phyloP scores from a whole-genome alignment of 176 grass and related monocot genomes.

The Carex littledalei region DNA sequence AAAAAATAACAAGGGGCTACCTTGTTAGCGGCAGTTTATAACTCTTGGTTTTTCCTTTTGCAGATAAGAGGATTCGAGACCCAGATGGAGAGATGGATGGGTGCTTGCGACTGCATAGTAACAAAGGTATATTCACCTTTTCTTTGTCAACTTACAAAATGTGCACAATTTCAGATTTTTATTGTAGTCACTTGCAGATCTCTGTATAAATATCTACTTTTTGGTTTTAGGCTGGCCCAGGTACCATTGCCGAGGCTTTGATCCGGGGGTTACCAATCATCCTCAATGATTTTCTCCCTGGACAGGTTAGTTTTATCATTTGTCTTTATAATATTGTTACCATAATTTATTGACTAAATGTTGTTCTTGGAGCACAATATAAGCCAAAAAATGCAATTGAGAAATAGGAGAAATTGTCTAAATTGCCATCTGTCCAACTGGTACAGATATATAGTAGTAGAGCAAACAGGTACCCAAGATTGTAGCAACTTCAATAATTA shows the following conservation, averaged over 20 bases:
- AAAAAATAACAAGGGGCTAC: neutral
- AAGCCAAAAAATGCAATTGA: neutral
- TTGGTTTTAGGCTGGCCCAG: slow-evolving; percentile 66
- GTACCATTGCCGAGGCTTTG: slow-evolving; percentile 80
- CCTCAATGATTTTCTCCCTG: slow-evolving; percentile 82
- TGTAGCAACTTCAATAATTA: neutral
- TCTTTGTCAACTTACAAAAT: neutral
- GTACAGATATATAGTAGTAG: neutral
- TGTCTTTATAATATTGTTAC: neutral
- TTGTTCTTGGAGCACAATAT: neutral
- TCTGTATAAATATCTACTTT: slow-evolving; percentile 7
- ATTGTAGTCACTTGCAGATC: neutral
- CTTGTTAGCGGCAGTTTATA: neutral
- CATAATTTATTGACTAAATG: neutral
- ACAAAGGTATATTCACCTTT: slow-evolving; percentile 42
- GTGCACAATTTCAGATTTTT: neutral
- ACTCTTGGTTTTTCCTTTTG: neutral
- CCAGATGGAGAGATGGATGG: slow-evolving; percentile 91
- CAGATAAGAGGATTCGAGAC: slow-evolving; percentile 82
- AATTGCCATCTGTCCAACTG: neutral
- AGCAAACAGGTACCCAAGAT: neutral
- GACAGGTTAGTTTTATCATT: slow-evolving; percentile 41
- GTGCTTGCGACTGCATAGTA: slow-evolving; percentile 82
- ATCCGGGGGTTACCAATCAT: slow-evolving; percentile 81
- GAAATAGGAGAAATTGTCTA: neutral